phyloP scores from a whole-genome alignment of 1,284 basidiomycete species.

The Sanghuangporus sanghuang region DNA sequence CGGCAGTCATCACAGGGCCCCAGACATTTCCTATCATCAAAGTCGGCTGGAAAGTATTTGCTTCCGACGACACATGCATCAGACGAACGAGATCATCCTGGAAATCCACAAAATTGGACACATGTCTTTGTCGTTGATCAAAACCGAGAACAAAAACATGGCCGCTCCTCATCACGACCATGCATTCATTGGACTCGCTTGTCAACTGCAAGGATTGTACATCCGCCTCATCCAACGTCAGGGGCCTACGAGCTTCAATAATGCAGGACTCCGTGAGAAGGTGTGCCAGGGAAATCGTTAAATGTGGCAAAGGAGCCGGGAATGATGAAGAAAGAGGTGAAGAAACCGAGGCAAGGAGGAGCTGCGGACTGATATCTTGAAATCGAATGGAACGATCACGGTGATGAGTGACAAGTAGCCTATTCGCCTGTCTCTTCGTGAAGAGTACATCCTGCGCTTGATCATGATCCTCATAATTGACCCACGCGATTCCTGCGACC shows the following conservation, averaged over 20 bases:
- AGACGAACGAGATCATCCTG: constrained; percentile 46
- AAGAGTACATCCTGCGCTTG: constrained; percentile 29
- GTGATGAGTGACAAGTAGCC: constrained; percentile 65
- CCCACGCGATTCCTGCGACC: constrained; percentile 43
- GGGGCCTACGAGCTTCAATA: constrained; percentile 29
- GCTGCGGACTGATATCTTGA: constrained; percentile 64
- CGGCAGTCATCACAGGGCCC: constrained; percentile 48
- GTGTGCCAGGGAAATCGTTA: constrained; percentile 56
- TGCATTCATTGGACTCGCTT: constrained; percentile 62
- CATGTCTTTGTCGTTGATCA: constrained; percentile 28
- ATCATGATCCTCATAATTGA: constrained; percentile 40
- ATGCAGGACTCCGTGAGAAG: constrained; percentile 44
- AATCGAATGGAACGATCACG: constrained; percentile 63
- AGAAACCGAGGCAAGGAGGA: constrained; percentile 46
- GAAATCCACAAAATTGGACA: constrained; percentile 21
- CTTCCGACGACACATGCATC: constrained; percentile 35
- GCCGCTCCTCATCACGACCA: constrained; percentile 56
- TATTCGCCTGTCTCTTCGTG: constrained; percentile 44
- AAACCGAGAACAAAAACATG: constrained; percentile 63
- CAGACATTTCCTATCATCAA: constrained; percentile 51
- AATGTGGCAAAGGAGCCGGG: constrained; percentile 55
- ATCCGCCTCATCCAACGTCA: constrained; percentile 28
- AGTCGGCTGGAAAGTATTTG: constrained; percentile 53
- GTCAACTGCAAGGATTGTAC: constrained; percentile 58
- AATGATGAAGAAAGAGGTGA: constrained; percentile 47